These are phyloP conservation scores for Magnaporthiopsis rhizophila DNA, from an alignment of 2,329 filamentous ascomycete species.

Conservation along the genomic window DNA sequence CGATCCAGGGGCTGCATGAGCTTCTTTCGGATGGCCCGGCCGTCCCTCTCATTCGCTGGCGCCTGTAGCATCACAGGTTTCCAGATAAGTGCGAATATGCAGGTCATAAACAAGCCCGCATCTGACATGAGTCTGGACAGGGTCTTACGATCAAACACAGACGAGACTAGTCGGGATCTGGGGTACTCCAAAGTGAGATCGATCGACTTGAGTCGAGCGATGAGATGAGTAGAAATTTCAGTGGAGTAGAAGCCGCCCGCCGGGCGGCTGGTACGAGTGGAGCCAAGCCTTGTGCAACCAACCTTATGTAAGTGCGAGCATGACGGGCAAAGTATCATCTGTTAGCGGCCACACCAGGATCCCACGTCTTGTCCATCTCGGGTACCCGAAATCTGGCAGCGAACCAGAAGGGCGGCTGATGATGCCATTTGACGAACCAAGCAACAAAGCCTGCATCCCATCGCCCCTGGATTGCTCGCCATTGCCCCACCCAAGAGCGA, in stretches of 20 bases:
- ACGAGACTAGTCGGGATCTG: background rate
- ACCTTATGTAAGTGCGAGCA: too few species aligned
- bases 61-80: too few species aligned
- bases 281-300: too few species aligned
- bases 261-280: too few species aligned
- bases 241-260: too few species aligned
- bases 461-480: background rate
- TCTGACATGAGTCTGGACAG: too few species aligned
- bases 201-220: too few species aligned
- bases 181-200: background rate
- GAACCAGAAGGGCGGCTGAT: background rate
- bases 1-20: background rate
- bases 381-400: background rate
- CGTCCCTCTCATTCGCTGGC: background rate
- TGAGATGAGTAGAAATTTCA: too few species aligned
- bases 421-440: background rate
- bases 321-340: background rate
- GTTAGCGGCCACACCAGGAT: background rate
- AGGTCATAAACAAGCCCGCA: too few species aligned
- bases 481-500: background rate
- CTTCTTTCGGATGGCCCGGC: too few species aligned
- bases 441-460: background rate
- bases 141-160: background rate
- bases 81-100: background rate
- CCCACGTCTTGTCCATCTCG: background rate